phyloP scores from a whole-genome alignment of 495 filamentous ascomycete species.

The Penicillium fimorum region DNA sequence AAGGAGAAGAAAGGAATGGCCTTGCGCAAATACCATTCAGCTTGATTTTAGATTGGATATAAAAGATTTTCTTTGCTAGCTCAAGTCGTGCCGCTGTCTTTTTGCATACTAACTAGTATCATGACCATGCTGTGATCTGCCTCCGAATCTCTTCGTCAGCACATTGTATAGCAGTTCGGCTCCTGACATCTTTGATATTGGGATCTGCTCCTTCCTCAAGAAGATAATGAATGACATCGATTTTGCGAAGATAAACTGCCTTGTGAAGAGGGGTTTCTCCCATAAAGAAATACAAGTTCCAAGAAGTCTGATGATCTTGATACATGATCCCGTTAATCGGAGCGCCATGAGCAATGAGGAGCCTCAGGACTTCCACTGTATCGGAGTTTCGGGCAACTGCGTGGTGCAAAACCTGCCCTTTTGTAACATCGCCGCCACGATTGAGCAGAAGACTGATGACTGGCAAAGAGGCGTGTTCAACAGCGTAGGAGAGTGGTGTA shows the following conservation, averaged over 20 bases:
- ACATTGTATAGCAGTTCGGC: not conserved
- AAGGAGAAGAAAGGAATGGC: no score
- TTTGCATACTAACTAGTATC: no score
- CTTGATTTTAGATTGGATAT: no score
- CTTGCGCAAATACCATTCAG: no score
- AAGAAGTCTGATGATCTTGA: slow-evolving; percentile 19
- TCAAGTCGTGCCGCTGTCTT: no score
- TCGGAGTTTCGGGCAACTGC: slow-evolving; percentile 17
- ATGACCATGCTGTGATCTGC: no score
- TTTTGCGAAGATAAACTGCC: slow-evolving; percentile 2
- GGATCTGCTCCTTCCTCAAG: not conserved
- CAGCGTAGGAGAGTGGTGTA: slow-evolving; percentile 24
- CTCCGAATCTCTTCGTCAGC: not conserved
- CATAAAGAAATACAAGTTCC: slow-evolving; percentile 13
- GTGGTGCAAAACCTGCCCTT: slow-evolving; percentile 24
- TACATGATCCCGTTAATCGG: slow-evolving; percentile 16
- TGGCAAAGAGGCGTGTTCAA: slow-evolving; percentile 18
- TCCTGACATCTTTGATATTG: not conserved
- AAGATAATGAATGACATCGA: not conserved
- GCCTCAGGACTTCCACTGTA: slow-evolving; percentile 15
- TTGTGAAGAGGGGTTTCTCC: slow-evolving; percentile 21
- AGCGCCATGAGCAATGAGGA: slow-evolving; percentile 17
- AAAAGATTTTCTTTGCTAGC: no score
- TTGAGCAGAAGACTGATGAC: slow-evolving; percentile 17
- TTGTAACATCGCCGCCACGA: slow-evolving; percentile 20